These are phyloP conservation scores for Russula earlei DNA, from an alignment of 768 basidiomycete species.

Conservation along the genomic window DNA sequence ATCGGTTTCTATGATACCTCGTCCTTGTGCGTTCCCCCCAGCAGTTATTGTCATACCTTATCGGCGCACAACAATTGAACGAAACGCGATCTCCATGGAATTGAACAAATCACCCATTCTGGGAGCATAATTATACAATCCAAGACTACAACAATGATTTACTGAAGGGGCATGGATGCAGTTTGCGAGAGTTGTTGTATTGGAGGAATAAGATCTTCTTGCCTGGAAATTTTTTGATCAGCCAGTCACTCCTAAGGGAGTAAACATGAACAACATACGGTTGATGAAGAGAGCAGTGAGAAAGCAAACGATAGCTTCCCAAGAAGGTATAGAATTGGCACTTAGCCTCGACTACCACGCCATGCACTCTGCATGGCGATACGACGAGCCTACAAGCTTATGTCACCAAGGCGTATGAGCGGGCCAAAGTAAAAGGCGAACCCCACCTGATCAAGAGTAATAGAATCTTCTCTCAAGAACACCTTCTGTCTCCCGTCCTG, in stretches of 20 bases:
- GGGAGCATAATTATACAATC: slow-evolving; percentile 20
- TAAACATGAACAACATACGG: not conserved
- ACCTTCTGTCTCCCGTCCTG: slow-evolving; percentile 55
- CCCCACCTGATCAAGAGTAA: slow-evolving; percentile 87
- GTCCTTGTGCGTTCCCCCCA: not conserved
- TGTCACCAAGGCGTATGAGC: not conserved
- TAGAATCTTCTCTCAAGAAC: slow-evolving; percentile 71
- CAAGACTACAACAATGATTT: slow-evolving; percentile 13
- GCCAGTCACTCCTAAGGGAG: not conserved
- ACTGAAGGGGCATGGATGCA: slow-evolving; percentile 8
- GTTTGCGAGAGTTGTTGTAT: slow-evolving; percentile 5
- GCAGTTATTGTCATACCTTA: not conserved
- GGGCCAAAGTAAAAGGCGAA: not conserved
- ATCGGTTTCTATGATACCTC: not conserved
- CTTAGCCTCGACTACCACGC: slow-evolving; percentile 54
- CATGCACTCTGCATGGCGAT: slow-evolving; percentile 89
- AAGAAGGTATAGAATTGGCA: slow-evolving; percentile 4
- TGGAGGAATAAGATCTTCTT: slow-evolving; percentile 11
- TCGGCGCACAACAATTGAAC: not conserved
- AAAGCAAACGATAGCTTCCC: slow-evolving; percentile 6
- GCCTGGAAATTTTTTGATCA: not conserved
- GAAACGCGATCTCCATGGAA: not conserved
- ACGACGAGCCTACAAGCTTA: slow-evolving; percentile 50
- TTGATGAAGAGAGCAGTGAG: slow-evolving; percentile 7
- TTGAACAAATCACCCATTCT: slow-evolving; percentile 10